Base-by-base conservation (phyloP, 2,329 filamentous ascomycete genomes). In the Fusarium nurragi region DNA sequence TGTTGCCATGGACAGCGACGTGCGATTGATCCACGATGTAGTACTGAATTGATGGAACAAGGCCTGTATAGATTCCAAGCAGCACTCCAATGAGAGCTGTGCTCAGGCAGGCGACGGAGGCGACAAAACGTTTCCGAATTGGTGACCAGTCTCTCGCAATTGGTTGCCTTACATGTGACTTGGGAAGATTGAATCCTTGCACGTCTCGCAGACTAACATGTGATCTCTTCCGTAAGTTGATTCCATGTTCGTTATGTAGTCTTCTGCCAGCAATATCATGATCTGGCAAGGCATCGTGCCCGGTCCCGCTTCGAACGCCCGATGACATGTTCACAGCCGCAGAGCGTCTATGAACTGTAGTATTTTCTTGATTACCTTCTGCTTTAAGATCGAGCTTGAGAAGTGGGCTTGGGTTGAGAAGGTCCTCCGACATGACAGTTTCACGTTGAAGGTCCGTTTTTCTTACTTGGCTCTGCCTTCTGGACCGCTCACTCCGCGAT, bases 41-140 rank as follows among this genome's bases (percentile, higher is more conserved):
- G 74, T 93, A 93, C 72, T 93, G 90, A 23, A 94, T 91, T 5
- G 88, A 86, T n/a, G 91, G 90, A 1, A 93, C 90, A 67, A 93
- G 84, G 4, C 91, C 91, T 52, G 90, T 88, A 73, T 93, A 94
- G 21, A 93, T 90, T 1, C 91, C 91, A 55, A 92, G 79, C 21
- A 93, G 80, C 23, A 91, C 78, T 0, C 91, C 91, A 41, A 93
- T 81, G 51, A 92, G 79, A 14, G 88, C 87, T 7, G 90, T 92
- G 68, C 90, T 92, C 65, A 90, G 78, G 72, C 91, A 94, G 11
- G 90, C 87, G 56, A 92, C 85, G 5, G 82, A 76, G 5, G 91
- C 91, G 22, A 87, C 84, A 60, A 90, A 86, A 58, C 89, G 80
- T 75, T 94, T 94, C 65, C 89, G 86, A 19, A 77, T 74, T 9